These are phyloP conservation scores for Leptographium flavum DNA, from an alignment of 2,329 filamentous ascomycete species.

Conservation along the genomic window DNA sequence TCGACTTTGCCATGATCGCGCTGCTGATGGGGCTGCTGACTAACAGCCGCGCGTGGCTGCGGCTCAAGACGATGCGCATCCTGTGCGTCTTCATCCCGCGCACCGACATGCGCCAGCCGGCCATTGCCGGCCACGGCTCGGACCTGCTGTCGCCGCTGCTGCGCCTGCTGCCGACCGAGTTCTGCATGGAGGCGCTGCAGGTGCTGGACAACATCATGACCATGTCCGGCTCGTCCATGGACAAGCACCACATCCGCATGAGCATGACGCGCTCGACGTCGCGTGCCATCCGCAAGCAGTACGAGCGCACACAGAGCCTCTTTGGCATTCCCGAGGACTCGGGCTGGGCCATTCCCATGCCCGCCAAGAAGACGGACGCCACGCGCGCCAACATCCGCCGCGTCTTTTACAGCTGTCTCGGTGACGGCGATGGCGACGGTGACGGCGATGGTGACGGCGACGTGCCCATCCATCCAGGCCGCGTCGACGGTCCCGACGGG, in stretches of 20 bases:
- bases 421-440: neutral
- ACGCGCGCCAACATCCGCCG: constrained; percentile 90
- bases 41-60: constrained; percentile 80
- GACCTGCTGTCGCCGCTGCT: constrained; percentile 90
- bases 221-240: constrained; percentile 82
- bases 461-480: constrained; percentile 12
- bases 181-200: constrained; percentile 80
- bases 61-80: constrained; percentile 83
- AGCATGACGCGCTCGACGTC: constrained; percentile 90
- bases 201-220: constrained; percentile 93
- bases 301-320: constrained; percentile 81
- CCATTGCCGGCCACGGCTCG: constrained; percentile 80
- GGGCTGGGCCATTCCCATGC: constrained; percentile 91
- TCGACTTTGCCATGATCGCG: constrained; percentile 73
- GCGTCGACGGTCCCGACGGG: constrained; percentile 34
- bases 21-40: constrained; percentile 86
- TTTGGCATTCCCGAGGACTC: constrained; percentile 94
- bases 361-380: constrained; percentile 73
- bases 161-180: constrained; percentile 79
- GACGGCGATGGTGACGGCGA: neutral
- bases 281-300: constrained; percentile 78
- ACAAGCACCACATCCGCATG: constrained; percentile 91
- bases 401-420: constrained; percentile 83
- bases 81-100: constrained; percentile 74
- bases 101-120: constrained; percentile 83